Evolutionary conservation across 192 early-diverging fungal genomes (phyloP), one percentile per base, ranked within the genome.

Genomic region (Coemansia sp.): DNA sequence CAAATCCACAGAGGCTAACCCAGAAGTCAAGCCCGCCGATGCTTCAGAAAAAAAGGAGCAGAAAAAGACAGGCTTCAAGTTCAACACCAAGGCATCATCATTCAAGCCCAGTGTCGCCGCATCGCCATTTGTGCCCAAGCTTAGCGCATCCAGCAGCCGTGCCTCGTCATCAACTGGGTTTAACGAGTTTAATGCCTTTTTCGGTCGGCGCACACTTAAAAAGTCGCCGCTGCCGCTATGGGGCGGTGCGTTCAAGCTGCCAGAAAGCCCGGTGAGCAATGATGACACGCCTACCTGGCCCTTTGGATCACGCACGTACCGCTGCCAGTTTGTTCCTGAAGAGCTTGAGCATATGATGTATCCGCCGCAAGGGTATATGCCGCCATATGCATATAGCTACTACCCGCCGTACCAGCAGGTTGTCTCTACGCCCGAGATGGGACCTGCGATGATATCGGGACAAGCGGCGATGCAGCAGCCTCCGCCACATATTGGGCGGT

Each of bases 81-180:
- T 92, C 48, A 92, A 90, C 65, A 70, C 84, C 52, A 90, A 90
- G 67, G 90, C 89, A 3, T 85, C 85, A 0, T 86, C 85, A 22
- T 92, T 90, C 74, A 92, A 90, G 67, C 90, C 90, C 23, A 92
- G 88, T 54, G 86, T 84, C 25, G 63, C 83, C 15, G 90, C 90
- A 1, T 58, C 86, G 19, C 76, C 84, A 10, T 91, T 92, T 76
- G 86, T 88, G 37, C 90, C 90, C 27, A 88, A 86, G 65, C 55
- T 81, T 51, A 66, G 70, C 24, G 45, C 75, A 1, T 63, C 70
- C 55, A 76, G 63, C 53, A 76, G 74, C 58, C 68, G 68, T 29
- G 66, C 75, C 2, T 67, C 77, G 41, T 74, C 77, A 2, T 55
- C 71, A 0, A 65, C 77, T 17, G 77, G 63, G 6, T 21, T 19